These are phyloP conservation scores for Pythium phragmitis DNA, from an alignment of 352 stramenopile species.

Conservation along the genomic window DNA sequence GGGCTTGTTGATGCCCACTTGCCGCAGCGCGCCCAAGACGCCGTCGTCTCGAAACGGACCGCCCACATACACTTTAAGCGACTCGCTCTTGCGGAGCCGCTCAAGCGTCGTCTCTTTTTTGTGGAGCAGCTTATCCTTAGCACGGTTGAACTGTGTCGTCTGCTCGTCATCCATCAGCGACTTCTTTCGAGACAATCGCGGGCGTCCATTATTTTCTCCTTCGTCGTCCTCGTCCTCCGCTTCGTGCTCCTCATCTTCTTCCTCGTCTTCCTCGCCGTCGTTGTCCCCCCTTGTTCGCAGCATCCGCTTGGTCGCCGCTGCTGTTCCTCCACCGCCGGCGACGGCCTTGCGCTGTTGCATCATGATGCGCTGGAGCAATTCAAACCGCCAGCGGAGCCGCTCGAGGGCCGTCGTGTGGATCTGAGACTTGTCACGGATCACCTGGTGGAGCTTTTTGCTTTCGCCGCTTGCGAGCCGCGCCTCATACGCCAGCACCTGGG, in stretches of 20 bases:
- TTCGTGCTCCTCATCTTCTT: background rate
- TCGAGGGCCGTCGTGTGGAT: constrained; percentile 67
- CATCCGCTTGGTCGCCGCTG: background rate
- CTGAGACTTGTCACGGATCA: constrained; percentile 62
- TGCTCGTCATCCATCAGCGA: constrained; percentile 26
- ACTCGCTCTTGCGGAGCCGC: constrained; percentile 57
- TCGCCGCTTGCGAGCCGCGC: constrained; percentile 56
- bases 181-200: background rate
- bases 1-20: constrained; percentile 77
- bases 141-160: constrained; percentile 43
- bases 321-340: background rate
- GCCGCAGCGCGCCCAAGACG: constrained; percentile 63
- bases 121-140: constrained; percentile 75
- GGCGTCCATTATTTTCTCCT: background rate
- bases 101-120: constrained; percentile 66
- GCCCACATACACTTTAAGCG: constrained; percentile 67
- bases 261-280: background rate
- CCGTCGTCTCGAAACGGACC: constrained; percentile 74
- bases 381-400: constrained; percentile 63
- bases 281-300: background rate
- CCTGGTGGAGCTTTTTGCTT: constrained; percentile 60
- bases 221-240: background rate
- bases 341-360: constrained; percentile 13
- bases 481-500: constrained; percentile 72
- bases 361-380: constrained; percentile 57